Evolutionary conservation across 805 yeast species (phyloP), one percentile per base, ranked within the genome.

Genomic region (Metschnikowia lunata): DNA sequence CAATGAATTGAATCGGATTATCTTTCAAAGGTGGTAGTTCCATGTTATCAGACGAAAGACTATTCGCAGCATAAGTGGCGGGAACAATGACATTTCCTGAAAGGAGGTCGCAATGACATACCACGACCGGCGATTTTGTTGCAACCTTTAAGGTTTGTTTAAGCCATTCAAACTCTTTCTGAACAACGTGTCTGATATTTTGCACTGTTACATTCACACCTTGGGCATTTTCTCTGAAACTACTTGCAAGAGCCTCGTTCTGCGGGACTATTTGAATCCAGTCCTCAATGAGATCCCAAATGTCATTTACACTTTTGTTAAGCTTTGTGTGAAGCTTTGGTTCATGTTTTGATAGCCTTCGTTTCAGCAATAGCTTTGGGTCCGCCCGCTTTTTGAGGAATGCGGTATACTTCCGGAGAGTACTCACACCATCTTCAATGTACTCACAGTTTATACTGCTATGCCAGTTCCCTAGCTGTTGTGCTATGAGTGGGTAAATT

Each of bases 401-500:
- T 13, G 47, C 61, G 31, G 60, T 57, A 45, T 56, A 63, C 41
- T 48, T 51, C 40, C 74, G 64, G 38, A 76, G 53, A 40, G 63
- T 69, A 36, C 60, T 63, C 8, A 75, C 66, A 6, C 78, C 76
- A 31, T 66, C 69, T 34, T 78, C 77, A 28, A 82, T 77, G 11
- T 66, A 65, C 38, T 64, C 63, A 13, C 69, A 62, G 46, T 71
- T 66, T 6, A 83, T 69, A 26, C 62, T 60, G 6, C 69, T 61
- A 59, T 85, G 93, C 88, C 89, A 82, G 49, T 80, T 78, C 2
- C 88, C 90, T 37, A 85, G 69, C 48, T 78, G 76, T 36, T 76
- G 76, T 0, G 90, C 85, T 18, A 85, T 79, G 18, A 76, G 70
- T 1, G 78, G 79, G 61, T 71, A 82, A 11, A 84, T 49, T 11